phyloP scores from a whole-genome alignment of 2,329 filamentous ascomycete species.

The Thelonectria blattea region DNA sequence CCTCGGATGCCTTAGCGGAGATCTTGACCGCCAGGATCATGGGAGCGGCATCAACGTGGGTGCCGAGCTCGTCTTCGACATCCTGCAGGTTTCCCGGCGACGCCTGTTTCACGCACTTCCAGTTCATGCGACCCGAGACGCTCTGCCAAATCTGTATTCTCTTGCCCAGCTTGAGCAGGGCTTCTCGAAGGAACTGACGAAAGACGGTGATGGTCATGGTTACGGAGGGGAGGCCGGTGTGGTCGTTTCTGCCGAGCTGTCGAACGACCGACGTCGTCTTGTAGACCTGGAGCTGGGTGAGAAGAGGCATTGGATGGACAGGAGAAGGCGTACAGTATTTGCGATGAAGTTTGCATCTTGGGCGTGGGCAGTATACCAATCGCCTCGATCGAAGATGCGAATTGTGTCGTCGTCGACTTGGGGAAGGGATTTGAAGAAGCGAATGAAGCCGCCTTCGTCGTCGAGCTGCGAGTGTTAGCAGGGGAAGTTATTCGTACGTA shows the following conservation, averaged over 20 bases:
- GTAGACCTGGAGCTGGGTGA: slow-evolving; percentile 71
- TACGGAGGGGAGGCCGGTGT: slow-evolving; percentile 87
- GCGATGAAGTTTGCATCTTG: slow-evolving; percentile 86
- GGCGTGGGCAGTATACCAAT: slow-evolving; percentile 95
- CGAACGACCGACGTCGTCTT: slow-evolving; percentile 96
- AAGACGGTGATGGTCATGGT: slow-evolving; percentile 96
- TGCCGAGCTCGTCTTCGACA: slow-evolving; percentile 91
- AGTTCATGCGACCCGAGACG: slow-evolving; percentile 78
- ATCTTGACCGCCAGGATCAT: slow-evolving; percentile 97
- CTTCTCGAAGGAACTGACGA: slow-evolving; percentile 92
- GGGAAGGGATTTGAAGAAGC: slow-evolving; percentile 89
- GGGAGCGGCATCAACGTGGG: slow-evolving; percentile 85
- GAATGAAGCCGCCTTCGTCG: slow-evolving; percentile 96
- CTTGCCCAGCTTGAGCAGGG: slow-evolving; percentile 89
- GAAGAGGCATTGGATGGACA: background rate
- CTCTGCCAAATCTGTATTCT: slow-evolving; percentile 90
- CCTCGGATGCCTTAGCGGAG: slow-evolving; percentile 83
- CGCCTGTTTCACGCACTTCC: slow-evolving; percentile 90
- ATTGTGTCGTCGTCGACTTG: slow-evolving; percentile 74
- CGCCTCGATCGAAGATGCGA: slow-evolving; percentile 90
- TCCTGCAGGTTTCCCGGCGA: slow-evolving; percentile 97
- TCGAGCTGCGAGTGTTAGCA: slow-evolving; percentile 69
- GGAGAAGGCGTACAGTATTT: slow-evolving; percentile 61
- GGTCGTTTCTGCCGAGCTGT: slow-evolving; percentile 83
- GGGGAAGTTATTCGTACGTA: background rate